Conservation (phyloP, 331 rosid genomes). For the Quercus tomentella region DNA sequence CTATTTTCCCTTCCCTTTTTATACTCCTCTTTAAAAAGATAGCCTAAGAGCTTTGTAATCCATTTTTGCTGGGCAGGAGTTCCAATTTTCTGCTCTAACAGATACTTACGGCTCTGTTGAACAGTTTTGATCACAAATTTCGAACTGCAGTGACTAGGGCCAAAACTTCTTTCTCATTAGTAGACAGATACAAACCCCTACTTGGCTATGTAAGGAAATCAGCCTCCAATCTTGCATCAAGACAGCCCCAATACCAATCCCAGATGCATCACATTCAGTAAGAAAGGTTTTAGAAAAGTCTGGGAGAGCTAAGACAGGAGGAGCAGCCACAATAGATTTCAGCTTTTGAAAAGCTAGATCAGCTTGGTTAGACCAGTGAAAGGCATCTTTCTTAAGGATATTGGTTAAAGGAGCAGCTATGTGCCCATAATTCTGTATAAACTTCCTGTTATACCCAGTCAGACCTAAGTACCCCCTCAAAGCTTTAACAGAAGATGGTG, state of each 20-base stretch:
- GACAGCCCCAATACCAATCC: background rate
- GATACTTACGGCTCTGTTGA: background rate
- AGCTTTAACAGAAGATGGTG: background rate
- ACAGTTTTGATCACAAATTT: background rate
- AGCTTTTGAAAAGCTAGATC: background rate
- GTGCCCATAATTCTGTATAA: background rate
- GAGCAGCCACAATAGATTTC: background rate
- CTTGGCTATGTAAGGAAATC: background rate
- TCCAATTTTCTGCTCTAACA: background rate
- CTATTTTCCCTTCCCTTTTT: no score
- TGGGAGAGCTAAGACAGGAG: background rate
- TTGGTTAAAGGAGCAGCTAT: background rate
- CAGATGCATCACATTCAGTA: background rate
- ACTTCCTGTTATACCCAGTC: background rate
- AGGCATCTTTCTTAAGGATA: background rate
- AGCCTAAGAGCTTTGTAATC: no score
- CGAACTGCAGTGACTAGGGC: background rate
- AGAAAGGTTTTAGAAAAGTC: background rate
- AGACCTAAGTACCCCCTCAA: background rate
- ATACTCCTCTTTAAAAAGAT: no score
- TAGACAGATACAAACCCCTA: background rate
- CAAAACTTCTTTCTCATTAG: background rate
- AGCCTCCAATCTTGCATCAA: background rate
- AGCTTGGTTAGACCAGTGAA: background rate
- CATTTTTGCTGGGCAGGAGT: no score